Evolutionary conservation across 306 rosid genomes (phyloP).

Genomic region (Pyrus bretschneideri): DNA sequence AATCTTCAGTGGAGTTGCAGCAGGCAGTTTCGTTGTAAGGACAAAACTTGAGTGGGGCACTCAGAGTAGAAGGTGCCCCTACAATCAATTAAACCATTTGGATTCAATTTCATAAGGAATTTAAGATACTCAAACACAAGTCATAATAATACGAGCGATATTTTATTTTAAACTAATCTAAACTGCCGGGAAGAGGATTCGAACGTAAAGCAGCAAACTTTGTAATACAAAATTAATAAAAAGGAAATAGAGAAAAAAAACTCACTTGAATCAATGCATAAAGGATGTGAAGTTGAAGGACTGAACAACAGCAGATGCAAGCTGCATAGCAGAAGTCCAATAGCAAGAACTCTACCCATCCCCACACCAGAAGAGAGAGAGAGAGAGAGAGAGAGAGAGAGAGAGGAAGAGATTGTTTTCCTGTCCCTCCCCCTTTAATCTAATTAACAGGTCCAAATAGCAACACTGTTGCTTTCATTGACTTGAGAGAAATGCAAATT

Average conservation of each 20-base stretch:
- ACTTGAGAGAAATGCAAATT: slow-evolving; percentile 4
- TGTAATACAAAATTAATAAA: not conserved
- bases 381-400: slow-evolving; percentile 7
- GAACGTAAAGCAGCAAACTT: not conserved
- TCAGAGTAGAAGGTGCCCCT: slow-evolving; percentile 63
- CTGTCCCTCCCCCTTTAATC: slow-evolving; percentile 15
- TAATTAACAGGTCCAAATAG: slow-evolving; percentile 7
- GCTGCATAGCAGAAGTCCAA: slow-evolving; percentile 38
- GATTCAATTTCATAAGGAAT: not conserved
- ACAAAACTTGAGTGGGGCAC: slow-evolving; percentile 55
- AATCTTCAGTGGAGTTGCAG: slow-evolving; percentile 75
- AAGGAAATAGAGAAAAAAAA: not conserved
- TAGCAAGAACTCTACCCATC: slow-evolving; percentile 49
- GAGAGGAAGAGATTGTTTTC: not conserved
- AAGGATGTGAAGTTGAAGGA: slow-evolving; percentile 59
- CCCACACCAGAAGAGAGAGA: slow-evolving; percentile 14
- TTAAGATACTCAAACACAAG: not conserved
- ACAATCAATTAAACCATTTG: slow-evolving; percentile 8
- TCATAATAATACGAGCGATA: slow-evolving; percentile 13
- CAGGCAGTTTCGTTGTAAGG: slow-evolving; percentile 74
- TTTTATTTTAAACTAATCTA: not conserved
- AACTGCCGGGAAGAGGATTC: not conserved
- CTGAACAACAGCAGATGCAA: slow-evolving; percentile 49
- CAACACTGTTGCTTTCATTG: not conserved
- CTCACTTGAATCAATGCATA: slow-evolving; percentile 80